Evolutionary conservation across 371 early-diverging fungal genomes (phyloP).

Genomic region (Lichtheimia ornata): DNA sequence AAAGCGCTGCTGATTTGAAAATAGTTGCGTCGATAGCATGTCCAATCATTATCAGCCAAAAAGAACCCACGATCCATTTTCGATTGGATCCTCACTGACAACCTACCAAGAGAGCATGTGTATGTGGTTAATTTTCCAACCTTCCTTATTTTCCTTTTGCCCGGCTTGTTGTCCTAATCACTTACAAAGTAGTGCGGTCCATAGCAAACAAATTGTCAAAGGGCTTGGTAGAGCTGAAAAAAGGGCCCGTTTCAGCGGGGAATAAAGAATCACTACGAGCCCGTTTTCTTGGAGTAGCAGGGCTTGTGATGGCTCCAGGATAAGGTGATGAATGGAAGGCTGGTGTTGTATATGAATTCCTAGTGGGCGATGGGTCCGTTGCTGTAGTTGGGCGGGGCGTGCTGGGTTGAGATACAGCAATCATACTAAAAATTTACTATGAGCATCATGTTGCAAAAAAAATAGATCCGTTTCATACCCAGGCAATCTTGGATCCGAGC

Average conservation of each 20-base stretch:
- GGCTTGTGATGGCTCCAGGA: constrained; percentile 16
- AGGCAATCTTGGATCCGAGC: constrained; percentile 43
- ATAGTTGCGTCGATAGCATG: constrained; percentile 89
- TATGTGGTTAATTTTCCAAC: no score
- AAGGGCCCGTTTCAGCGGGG: constrained; percentile 39
- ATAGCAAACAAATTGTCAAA: constrained; percentile 51
- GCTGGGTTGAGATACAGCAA: constrained; percentile 49
- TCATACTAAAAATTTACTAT: constrained; percentile 27
- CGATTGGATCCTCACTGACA: constrained; percentile 32
- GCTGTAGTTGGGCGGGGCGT: constrained; percentile 45
- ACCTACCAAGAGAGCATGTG: constrained; percentile 10
- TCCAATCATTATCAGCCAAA: constrained; percentile 77
- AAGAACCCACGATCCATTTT: constrained; percentile 78
- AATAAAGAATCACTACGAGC: constrained; percentile 30
- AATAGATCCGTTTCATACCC: constrained; percentile 25
- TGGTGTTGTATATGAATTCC: constrained; percentile 26
- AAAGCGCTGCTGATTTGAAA: constrained; percentile 79
- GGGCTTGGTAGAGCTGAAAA: constrained; percentile 55
- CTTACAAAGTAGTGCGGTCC: constrained; percentile 50
- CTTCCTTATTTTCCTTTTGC: no score
- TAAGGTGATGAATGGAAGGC: constrained; percentile 36
- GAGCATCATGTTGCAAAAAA: neutral
- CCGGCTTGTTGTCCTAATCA: neutral
- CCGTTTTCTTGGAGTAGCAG: constrained; percentile 28
- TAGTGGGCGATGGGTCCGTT: constrained; percentile 24